Base-by-base conservation (phyloP, 306 rosid genomes). In the Ceratonia siliqua region DNA sequence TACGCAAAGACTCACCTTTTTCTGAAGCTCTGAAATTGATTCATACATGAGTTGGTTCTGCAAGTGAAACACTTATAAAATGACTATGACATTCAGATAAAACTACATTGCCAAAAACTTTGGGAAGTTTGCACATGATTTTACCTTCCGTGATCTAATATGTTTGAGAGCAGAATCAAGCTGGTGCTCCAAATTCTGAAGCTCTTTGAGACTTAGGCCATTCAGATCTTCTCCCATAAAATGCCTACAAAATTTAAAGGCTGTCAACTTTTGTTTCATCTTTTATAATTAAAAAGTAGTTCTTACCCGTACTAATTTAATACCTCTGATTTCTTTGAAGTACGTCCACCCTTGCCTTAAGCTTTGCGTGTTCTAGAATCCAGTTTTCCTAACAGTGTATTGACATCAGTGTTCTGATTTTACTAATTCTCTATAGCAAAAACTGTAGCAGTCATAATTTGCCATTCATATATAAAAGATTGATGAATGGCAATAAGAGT, bases 21-120 rank as follows among this genome's bases (percentile, higher is more conserved):
- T 94, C 71, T 90, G 95, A 76, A 87, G 92, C 79, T 74, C 89
- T 22, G 96, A 84, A 80, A 94, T 90, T 32, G 91, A 87, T 71
- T 94, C 96, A 76, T 81, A 35, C 97, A 94, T 88, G 79, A 87
- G 64, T 66, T 89, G 96, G 81, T 91, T 90, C 98, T 94, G 94
- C 67, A 74, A 38, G 27, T 36, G 42, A 77, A 45, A 74, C 52
- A 56, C 53, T n/a, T 38, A 1, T 28, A 66, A 15, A 38, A 24
- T 20, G 46, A 43, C 25, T 4, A 70, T 22, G 22, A 39, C 6
- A 52, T 27, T 57, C 39, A 55, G 3, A 52, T 54, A 0, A 70
- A 70, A 74, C 25, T 22, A 22, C 41, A 78, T 13, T 0, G n/a
- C 63, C 56, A 66, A 65, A 27, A 69, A 28, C 6, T 33, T 1